A percentile compares a stretch with the other conserved stretches of the same genome.
Evolutionary conservation across 2,329 filamentous ascomycete species (phyloP).

Genomic region (Fusarium pininemorale): DNA sequence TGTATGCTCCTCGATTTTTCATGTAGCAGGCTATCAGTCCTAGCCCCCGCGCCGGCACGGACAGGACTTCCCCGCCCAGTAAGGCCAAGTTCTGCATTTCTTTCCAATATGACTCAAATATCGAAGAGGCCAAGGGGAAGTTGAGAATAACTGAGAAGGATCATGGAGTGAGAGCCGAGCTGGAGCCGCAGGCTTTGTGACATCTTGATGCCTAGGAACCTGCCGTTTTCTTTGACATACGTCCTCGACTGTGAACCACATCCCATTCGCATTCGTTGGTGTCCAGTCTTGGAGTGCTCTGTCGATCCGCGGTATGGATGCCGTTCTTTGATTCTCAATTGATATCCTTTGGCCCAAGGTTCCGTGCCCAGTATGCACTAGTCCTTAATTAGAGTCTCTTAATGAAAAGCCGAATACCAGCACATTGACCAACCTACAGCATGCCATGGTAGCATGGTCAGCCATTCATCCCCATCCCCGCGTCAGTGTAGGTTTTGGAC

Average conservation of each 20-base stretch:
- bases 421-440: background rate
- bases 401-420: background rate
- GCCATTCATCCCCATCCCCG: conserved; percentile 4
- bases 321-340: conserved; percentile 20
- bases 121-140: background rate
- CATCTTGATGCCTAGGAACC: conserved; percentile 9
- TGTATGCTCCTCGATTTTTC: conserved; percentile 2
- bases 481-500: conserved; percentile 8
- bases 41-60: conserved; percentile 30
- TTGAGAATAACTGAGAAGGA: background rate
- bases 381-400: background rate
- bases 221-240: background rate
- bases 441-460: background rate
- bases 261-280: background rate
- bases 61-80: conserved; percentile 28
- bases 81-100: conserved; percentile 16
- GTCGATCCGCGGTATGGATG: background rate
- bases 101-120: background rate
- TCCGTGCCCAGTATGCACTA: conserved; percentile 2
- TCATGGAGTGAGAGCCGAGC: conserved; percentile 22
- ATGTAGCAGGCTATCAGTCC: conserved; percentile 13
- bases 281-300: background rate
- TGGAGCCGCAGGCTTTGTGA: conserved; percentile 30
- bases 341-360: background rate
- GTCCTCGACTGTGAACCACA: background rate